phyloP scores from a whole-genome alignment of 2,329 filamentous ascomycete species.

The Rutstroemia sp. region DNA sequence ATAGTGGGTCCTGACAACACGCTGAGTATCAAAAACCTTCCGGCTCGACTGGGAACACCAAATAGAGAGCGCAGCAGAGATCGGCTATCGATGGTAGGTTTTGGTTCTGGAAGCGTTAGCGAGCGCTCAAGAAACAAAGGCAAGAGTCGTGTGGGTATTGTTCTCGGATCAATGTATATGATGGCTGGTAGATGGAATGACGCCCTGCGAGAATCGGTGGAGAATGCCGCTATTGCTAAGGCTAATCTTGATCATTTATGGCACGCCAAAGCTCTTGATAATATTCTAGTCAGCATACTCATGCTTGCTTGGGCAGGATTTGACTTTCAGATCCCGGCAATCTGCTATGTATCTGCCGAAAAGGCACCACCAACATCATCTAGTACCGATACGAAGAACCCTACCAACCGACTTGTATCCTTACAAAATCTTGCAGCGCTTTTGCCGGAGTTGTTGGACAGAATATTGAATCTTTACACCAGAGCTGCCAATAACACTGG shows the following conservation, averaged over 20 bases:
- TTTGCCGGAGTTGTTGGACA: slow-evolving; percentile 67
- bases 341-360: slow-evolving; percentile 36
- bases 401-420: slow-evolving; percentile 28
- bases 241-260: slow-evolving; percentile 87
- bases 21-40: slow-evolving; percentile 12
- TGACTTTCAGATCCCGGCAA: slow-evolving; percentile 67
- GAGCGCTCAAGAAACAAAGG: slow-evolving; percentile 76
- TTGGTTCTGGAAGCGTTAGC: slow-evolving; percentile 62
- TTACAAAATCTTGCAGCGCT: slow-evolving; percentile 48
- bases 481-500: slow-evolving; percentile 54
- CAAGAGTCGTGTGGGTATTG: slow-evolving; percentile 69
- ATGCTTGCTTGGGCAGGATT: slow-evolving; percentile 78
- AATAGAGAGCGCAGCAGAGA: slow-evolving; percentile 32
- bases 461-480: slow-evolving; percentile 67
- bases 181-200: slow-evolving; percentile 87
- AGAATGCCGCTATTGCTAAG: slow-evolving; percentile 70
- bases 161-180: slow-evolving; percentile 79
- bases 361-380: slow-evolving; percentile 22
- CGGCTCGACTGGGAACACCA: slow-evolving; percentile 17
- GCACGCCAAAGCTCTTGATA: slow-evolving; percentile 92
- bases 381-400: slow-evolving; percentile 26
- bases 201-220: slow-evolving; percentile 73
- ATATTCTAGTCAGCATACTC: slow-evolving; percentile 73
- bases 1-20: slow-evolving; percentile 17
- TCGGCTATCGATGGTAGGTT: slow-evolving; percentile 60